Conservation (phyloP, 345 rosid species). For the Theobroma cacao region DNA sequence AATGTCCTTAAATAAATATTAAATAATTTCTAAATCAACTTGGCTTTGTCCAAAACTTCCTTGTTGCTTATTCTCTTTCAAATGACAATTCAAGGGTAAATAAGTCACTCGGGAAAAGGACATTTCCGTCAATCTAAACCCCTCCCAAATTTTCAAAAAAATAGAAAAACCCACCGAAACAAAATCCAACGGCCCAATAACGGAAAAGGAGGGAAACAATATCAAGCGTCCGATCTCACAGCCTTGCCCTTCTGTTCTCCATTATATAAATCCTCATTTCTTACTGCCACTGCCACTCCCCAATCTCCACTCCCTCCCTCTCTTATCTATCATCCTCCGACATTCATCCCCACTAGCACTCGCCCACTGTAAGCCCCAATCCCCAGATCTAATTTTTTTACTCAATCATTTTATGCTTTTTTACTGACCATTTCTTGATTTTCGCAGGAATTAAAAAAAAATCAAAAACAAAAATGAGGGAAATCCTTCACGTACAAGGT, state of each 20-base stretch:
- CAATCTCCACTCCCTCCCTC: neutral
- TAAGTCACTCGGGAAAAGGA: slow-evolving; percentile 1
- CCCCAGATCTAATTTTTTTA: neutral
- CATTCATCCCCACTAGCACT: slow-evolving; percentile 12
- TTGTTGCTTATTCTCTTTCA: too few relatives aligned
- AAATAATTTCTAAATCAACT: too few relatives aligned
- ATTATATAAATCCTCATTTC: slow-evolving; percentile 13
- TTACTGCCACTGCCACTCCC: neutral
- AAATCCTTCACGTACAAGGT: slow-evolving; percentile 28
- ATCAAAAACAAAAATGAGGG: slow-evolving; percentile 13
- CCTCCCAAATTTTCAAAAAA: slow-evolving; percentile 21
- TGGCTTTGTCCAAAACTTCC: too few relatives aligned
- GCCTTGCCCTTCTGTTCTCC: neutral
- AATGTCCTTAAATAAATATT: too few relatives aligned
- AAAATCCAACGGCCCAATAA: neutral
- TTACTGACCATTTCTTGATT: neutral
- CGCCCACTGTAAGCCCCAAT: slow-evolving; percentile 9
- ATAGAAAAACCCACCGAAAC: slow-evolving; percentile 10
- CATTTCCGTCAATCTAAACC: slow-evolving; percentile 7
- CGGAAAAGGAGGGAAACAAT: slow-evolving; percentile 29
- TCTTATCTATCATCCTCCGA: neutral
- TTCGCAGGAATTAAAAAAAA: neutral
- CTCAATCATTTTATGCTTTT: neutral
- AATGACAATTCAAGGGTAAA: neutral
- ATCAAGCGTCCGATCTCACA: slow-evolving; percentile 34